These are phyloP conservation scores for Xerocomellus chrysenteron DNA, from an alignment of 768 basidiomycete genomes.

Conservation along the genomic window DNA sequence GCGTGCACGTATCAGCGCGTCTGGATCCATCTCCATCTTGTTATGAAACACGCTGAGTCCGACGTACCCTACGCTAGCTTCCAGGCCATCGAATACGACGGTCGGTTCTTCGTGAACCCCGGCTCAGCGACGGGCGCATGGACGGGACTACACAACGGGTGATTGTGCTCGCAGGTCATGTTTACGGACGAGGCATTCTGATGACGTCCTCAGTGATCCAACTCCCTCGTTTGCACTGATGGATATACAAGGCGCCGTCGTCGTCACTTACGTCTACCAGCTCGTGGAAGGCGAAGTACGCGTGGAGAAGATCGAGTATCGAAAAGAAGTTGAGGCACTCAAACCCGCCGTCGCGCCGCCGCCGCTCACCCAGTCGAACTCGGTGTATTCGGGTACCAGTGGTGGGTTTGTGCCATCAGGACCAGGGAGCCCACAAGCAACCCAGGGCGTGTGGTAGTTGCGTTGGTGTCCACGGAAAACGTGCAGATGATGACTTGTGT, in stretches of 20 bases:
- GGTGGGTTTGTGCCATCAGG: slow-evolving; percentile 21
- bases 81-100: slow-evolving; percentile 89
- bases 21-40: neutral
- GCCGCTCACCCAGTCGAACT: slow-evolving; percentile 32
- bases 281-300: slow-evolving; percentile 90
- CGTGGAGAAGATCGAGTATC: slow-evolving; percentile 89
- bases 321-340: slow-evolving; percentile 53
- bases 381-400: slow-evolving; percentile 29
- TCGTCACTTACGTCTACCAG: slow-evolving; percentile 97
- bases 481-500: neutral
- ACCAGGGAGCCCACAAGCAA: slow-evolving; percentile 27
- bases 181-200: neutral
- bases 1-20: neutral
- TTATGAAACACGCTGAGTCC: neutral
- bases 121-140: slow-evolving; percentile 95
- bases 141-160: slow-evolving; percentile 51
- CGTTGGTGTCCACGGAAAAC: neutral
- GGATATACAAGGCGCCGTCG: slow-evolving; percentile 96
- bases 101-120: slow-evolving; percentile 93
- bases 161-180: neutral
- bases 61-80: slow-evolving; percentile 52
- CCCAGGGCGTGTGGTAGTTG: slow-evolving; percentile 29
- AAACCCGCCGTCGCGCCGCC: slow-evolving; percentile 27
- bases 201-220: slow-evolving; percentile 55
- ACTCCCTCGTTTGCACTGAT: slow-evolving; percentile 95